Evolutionary conservation across 2,329 filamentous ascomycete genomes (phyloP).

Genomic region (Spiromastix sp.): DNA sequence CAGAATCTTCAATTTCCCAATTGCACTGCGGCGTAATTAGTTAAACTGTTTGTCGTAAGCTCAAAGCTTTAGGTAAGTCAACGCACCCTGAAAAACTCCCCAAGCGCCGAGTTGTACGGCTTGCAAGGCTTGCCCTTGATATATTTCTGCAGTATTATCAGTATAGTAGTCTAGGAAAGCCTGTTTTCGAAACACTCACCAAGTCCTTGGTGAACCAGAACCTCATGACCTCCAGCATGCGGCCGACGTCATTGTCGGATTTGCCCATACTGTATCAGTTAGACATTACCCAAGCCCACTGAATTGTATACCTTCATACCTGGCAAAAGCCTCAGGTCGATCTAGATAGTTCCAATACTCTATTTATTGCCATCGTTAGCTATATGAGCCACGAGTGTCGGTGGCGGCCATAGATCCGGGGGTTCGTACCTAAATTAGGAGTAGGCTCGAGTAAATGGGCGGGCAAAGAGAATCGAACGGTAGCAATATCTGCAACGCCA

Average conservation of each 20-base stretch:
- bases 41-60: conserved; percentile 9
- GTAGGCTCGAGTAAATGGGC: conserved; percentile 92
- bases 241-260: conserved; percentile 80
- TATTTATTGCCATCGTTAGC: conserved; percentile 20
- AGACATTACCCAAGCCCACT: conserved; percentile 4
- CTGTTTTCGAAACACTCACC: conserved; percentile 28
- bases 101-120: conserved; percentile 93
- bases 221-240: conserved; percentile 86
- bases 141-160: conserved; percentile 59
- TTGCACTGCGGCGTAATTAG: conserved; percentile 57
- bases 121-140: conserved; percentile 98
- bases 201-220: conserved; percentile 99
- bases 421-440: conserved; percentile 64
- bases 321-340: conserved; percentile 78
- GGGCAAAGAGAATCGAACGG: conserved; percentile 90
- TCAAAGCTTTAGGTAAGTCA: conserved; percentile 2
- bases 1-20: conserved; percentile 81
- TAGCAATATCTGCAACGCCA: conserved; percentile 87
- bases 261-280: conserved; percentile 56
- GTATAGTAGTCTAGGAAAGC: conserved; percentile 2
- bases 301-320: conserved; percentile 30
- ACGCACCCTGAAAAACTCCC: conserved; percentile 89
- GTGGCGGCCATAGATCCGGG: no score
- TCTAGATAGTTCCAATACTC: conserved; percentile 99
- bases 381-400: conserved; percentile 5